A percentile compares a stretch with the other conserved stretches of the same genome.
phyloP scores from a whole-genome alignment of 1,284 basidiomycete species.

The Macrocybe sp. region DNA sequence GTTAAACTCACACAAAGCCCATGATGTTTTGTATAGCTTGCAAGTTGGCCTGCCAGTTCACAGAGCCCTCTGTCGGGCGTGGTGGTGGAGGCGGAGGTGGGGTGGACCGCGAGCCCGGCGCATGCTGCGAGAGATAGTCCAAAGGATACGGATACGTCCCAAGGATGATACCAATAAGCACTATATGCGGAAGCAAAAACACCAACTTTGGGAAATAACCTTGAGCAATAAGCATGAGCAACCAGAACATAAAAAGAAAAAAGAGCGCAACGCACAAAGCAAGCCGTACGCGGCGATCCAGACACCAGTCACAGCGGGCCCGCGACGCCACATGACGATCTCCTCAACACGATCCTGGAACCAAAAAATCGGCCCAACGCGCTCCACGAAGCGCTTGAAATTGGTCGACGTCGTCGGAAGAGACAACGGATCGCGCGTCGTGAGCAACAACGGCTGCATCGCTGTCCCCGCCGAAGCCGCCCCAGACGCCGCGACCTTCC shows the following conservation, averaged over 20 bases:
- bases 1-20: conserved; percentile 55
- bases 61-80: conserved; percentile 41
- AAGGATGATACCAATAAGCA: conserved; percentile 53
- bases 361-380: conserved; percentile 70
- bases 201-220: conserved; percentile 65
- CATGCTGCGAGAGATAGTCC: conserved; percentile 9
- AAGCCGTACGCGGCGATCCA: conserved; percentile 70
- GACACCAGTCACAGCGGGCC: conserved; percentile 56
- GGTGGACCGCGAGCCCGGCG: conserved; percentile 9
- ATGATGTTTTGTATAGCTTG: conserved; percentile 80
- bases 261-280: conserved; percentile 46
- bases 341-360: conserved; percentile 74
- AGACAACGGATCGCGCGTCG: conserved; percentile 55
- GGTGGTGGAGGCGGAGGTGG: conserved; percentile 20
- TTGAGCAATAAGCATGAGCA: conserved; percentile 19
- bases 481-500: too few relatives aligned
- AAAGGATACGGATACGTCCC: conserved; percentile 43
- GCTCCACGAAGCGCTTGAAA: conserved; percentile 67
- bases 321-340: conserved; percentile 66
- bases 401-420: conserved; percentile 68
- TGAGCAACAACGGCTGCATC: conserved; percentile 22
- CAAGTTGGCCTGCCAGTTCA: conserved; percentile 73
- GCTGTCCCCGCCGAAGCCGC: conserved; percentile 8
- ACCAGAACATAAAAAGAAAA: conserved; percentile 2
- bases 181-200: conserved; percentile 57